These are phyloP conservation scores for Colletotrichum ledebouriae DNA, from an alignment of 2,329 filamentous ascomycete species.

Conservation along the genomic window DNA sequence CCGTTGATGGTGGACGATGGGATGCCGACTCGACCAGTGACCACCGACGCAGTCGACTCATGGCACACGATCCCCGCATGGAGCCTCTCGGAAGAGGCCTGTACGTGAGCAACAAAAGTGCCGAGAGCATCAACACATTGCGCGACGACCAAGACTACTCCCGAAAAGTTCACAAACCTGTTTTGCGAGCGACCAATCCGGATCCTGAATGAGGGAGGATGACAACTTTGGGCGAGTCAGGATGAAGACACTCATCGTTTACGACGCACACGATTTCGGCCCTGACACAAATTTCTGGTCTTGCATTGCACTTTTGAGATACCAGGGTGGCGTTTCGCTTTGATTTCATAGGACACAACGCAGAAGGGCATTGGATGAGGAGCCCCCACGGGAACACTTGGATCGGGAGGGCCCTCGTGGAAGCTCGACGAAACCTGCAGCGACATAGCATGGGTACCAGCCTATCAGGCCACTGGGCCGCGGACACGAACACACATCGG, in stretches of 20 bases:
- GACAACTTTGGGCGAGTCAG: conserved; percentile 18
- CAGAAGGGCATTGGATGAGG: conserved; percentile 29
- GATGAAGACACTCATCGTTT: conserved; percentile 34
- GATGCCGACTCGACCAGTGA: conserved; percentile 34
- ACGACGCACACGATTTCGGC: conserved; percentile 44
- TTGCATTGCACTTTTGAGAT: conserved; percentile 45
- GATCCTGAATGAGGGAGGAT: conserved; percentile 57
- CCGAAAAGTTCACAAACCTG: conserved; percentile 67
- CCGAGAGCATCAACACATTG: conserved; percentile 73
- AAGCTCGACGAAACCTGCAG: conserved; percentile 16
- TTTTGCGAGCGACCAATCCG: conserved; percentile 74
- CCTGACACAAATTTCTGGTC: conserved; percentile 33
- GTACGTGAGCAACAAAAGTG: conserved; percentile 70
- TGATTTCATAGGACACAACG: conserved; percentile 30
- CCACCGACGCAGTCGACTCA: conserved; percentile 62
- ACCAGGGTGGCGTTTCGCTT: conserved; percentile 45
- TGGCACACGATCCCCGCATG: conserved; percentile 74
- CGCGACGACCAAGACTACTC: conserved; percentile 77
- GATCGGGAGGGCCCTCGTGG: conserved; percentile 1
- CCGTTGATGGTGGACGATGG: conserved; percentile 45
- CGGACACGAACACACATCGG: conserved; percentile 30
- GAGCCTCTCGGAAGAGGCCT: conserved; percentile 71
- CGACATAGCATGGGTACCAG: conserved; percentile 15
- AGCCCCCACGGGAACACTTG: neutral
- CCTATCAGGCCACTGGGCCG: conserved; percentile 13